A percentile compares a stretch with the other conserved stretches of the same genome.
Evolutionary conservation across 2,329 filamentous ascomycete genomes (phyloP).

Genomic region (Sphaerostilbella broomeana): DNA sequence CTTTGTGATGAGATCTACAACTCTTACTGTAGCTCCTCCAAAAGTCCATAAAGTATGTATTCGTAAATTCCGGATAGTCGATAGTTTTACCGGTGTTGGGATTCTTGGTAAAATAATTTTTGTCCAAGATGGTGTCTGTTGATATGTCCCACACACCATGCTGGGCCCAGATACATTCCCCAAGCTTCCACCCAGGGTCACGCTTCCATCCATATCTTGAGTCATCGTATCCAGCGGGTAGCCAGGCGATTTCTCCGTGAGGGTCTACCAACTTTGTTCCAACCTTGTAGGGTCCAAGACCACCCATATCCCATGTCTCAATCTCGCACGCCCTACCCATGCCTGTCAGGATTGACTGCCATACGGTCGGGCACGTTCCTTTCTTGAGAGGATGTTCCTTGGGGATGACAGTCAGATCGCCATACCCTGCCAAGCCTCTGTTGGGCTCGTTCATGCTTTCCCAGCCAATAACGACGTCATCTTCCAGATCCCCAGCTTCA

Average conservation of each 20-base stretch:
- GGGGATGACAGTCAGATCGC: constrained; percentile 75
- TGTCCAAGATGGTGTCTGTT: constrained; percentile 69
- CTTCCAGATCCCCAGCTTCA: constrained; percentile 81
- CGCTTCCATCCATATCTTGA: constrained; percentile 84
- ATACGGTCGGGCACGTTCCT: constrained; percentile 86
- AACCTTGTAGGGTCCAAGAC: constrained; percentile 84
- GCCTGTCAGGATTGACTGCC: constrained; percentile 89
- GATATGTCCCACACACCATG: constrained; percentile 89
- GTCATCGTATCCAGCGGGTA: constrained; percentile 78
- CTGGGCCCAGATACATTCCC: constrained; percentile 95
- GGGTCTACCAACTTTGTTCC: constrained; percentile 81
- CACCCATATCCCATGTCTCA: constrained; percentile 88
- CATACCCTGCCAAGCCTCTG: constrained; percentile 75
- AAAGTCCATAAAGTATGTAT: constrained; percentile 83
- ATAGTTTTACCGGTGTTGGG: constrained; percentile 67
- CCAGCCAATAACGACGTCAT: constrained; percentile 87
- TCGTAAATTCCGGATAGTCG: constrained; percentile 80
- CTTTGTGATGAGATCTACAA: constrained; percentile 68
- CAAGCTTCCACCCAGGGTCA: constrained; percentile 81
- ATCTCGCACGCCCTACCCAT: constrained; percentile 86
- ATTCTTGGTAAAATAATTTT: constrained; percentile 80
- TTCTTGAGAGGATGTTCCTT: constrained; percentile 86
- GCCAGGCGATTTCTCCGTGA: constrained; percentile 76
- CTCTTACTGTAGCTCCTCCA: constrained; percentile 70
- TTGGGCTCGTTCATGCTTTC: constrained; percentile 96